Percentiles rank a stretch among this genome's conserved stretches.
phyloP scores from a whole-genome alignment of 2,329 filamentous ascomycete genomes.

The Colletotrichum tamarilloi region DNA sequence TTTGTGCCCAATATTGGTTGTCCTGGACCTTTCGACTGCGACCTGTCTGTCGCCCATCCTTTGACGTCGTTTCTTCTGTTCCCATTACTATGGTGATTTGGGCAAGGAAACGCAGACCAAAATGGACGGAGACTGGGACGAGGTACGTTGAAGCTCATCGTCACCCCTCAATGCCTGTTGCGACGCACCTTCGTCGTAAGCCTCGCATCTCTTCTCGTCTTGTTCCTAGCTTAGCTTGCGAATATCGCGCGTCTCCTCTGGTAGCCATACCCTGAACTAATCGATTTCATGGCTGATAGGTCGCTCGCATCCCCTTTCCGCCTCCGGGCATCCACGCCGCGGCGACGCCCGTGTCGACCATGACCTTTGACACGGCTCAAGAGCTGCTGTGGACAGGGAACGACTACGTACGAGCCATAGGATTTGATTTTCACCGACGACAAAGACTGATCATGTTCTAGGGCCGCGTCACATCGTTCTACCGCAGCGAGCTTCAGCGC shows the following conservation, averaged over 20 bases:
- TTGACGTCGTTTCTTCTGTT: neutral
- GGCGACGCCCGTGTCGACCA: conserved; percentile 78
- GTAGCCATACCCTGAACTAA: conserved; percentile 11
- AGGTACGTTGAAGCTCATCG: conserved; percentile 57
- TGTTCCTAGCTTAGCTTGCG: conserved; percentile 37
- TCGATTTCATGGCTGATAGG: conserved; percentile 57
- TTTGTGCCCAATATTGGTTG: neutral
- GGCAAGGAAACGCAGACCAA: conserved; percentile 53
- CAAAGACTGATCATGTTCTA: conserved; percentile 51
- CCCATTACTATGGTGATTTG: conserved; percentile 45
- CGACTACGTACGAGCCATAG: conserved; percentile 74
- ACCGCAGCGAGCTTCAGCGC: conserved; percentile 83
- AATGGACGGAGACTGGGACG: conserved; percentile 77
- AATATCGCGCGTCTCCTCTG: conserved; percentile 7
- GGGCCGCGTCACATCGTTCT: conserved; percentile 91
- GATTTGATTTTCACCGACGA: neutral
- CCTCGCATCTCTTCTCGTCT: conserved; percentile 9
- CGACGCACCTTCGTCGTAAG: neutral
- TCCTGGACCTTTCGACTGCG: neutral
- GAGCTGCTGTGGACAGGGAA: conserved; percentile 95
- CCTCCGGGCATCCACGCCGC: conserved; percentile 77
- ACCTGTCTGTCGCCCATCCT: conserved; percentile 4
- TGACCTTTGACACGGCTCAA: conserved; percentile 89
- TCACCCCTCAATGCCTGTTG: conserved; percentile 15
- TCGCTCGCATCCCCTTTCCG: conserved; percentile 84